Evolutionary conservation across 805 yeast species (phyloP).

Genomic region (Ogataea minuta): DNA sequence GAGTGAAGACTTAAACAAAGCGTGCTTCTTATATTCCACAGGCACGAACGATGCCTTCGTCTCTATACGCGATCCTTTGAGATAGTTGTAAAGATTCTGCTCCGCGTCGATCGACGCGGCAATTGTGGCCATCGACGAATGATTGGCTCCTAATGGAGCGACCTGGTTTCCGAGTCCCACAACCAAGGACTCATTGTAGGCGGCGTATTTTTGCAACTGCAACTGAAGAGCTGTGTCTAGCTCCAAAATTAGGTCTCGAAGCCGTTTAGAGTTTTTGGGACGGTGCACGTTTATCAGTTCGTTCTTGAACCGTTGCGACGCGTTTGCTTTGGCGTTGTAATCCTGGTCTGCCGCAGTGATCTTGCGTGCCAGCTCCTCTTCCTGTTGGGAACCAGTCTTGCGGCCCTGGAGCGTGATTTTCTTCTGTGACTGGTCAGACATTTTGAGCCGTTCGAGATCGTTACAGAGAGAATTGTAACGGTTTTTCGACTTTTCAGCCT

Average conservation of each 20-base stretch:
- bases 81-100: slow-evolving; percentile 69
- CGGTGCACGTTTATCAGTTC: slow-evolving; percentile 71
- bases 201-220: slow-evolving; percentile 85
- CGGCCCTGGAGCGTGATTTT: slow-evolving; percentile 78
- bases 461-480: slow-evolving; percentile 78
- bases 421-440: slow-evolving; percentile 78
- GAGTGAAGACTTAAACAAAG: slow-evolving; percentile 42
- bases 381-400: slow-evolving; percentile 80
- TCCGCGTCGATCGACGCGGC: slow-evolving; percentile 83
- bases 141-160: slow-evolving; percentile 58
- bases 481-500: slow-evolving; percentile 84
- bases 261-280: slow-evolving; percentile 68
- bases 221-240: slow-evolving; percentile 86
- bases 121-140: slow-evolving; percentile 64
- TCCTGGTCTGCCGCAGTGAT: slow-evolving; percentile 85
- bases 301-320: slow-evolving; percentile 69
- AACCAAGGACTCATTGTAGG: slow-evolving; percentile 78
- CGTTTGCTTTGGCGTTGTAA: slow-evolving; percentile 71
- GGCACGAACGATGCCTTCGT: slow-evolving; percentile 49
- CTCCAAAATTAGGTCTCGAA: slow-evolving; percentile 78
- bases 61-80: slow-evolving; percentile 37
- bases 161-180: slow-evolving; percentile 84
- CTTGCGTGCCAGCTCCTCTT: slow-evolving; percentile 80
- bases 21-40: slow-evolving; percentile 69
- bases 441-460: slow-evolving; percentile 78